Conservation (phyloP, 2,329 filamentous ascomycete species). For the Echinosphaeria canescens region DNA sequence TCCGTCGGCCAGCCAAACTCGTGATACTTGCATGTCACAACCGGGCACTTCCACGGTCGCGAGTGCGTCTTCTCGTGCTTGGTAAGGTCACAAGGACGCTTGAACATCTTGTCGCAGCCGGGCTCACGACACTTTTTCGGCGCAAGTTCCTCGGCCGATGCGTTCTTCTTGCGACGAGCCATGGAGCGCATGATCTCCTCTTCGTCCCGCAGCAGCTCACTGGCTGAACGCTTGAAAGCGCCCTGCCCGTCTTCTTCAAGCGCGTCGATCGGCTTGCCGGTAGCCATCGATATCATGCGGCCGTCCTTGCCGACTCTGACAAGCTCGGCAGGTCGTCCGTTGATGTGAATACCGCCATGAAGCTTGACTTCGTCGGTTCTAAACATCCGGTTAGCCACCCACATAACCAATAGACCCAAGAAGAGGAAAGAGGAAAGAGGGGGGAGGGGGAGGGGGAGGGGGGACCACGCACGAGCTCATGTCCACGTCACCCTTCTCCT, state of each 20-base stretch:
- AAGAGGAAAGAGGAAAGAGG: conserved; percentile 2
- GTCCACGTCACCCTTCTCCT: conserved; percentile 40
- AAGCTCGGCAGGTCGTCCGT: conserved; percentile 65
- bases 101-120: conserved; percentile 79
- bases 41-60: conserved; percentile 83
- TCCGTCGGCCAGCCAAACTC: conserved; percentile 87
- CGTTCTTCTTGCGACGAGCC: conserved; percentile 89
- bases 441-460: not conserved
- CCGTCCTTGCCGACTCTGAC: conserved; percentile 66
- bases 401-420: too few relatives aligned
- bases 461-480: conserved; percentile 28
- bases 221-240: conserved; percentile 42
- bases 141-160: conserved; percentile 62
- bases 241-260: conserved; percentile 24
- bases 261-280: conserved; percentile 37
- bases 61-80: conserved; percentile 98
- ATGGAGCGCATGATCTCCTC: conserved; percentile 77
- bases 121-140: conserved; percentile 56
- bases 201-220: conserved; percentile 52
- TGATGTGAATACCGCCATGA: conserved; percentile 60
- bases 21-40: conserved; percentile 71
- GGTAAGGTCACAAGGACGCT: conserved; percentile 88
- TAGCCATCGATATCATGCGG: conserved; percentile 57
- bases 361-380: conserved; percentile 52
- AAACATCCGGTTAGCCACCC: conserved; percentile 8